Evolutionary conservation across 345 rosid species (phyloP).

Genomic region (Euclidium syriacum): DNA sequence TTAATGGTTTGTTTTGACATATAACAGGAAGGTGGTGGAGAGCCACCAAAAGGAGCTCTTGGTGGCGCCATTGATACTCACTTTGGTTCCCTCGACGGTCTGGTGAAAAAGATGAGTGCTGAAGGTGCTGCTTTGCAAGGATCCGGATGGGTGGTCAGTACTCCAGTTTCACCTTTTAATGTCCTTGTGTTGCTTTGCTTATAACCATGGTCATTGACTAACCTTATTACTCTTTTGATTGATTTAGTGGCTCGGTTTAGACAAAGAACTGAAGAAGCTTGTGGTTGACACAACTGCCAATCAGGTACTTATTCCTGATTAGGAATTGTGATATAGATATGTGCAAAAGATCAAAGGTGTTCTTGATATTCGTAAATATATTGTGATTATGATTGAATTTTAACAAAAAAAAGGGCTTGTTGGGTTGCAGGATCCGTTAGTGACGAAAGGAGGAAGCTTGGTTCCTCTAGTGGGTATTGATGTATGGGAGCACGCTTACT

Average conservation of each 20-base stretch:
- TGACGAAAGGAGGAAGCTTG: constrained; percentile 67
- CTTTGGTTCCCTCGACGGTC: constrained; percentile 78
- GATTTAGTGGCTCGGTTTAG: constrained; percentile 83
- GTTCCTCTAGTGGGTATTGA: constrained; percentile 89
- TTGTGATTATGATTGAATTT: background rate
- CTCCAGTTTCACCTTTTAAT: background rate
- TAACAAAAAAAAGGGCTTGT: background rate
- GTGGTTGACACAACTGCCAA: constrained; percentile 86
- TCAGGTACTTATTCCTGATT: constrained; percentile 51
- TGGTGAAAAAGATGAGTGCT: constrained; percentile 72
- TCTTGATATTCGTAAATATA: background rate
- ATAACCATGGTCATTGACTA: background rate
- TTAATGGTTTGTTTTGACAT: background rate
- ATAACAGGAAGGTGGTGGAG: constrained; percentile 91
- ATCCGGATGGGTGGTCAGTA: constrained; percentile 97
- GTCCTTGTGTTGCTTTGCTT: background rate
- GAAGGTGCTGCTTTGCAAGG: constrained; percentile 98
- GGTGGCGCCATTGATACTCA: constrained; percentile 71
- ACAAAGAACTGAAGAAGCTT: constrained; percentile 78
- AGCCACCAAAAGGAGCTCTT: constrained; percentile 69
- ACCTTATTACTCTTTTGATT: background rate
- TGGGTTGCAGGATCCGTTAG: constrained; percentile 68
- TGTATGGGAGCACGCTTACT: constrained; percentile 99
- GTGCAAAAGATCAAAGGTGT: background rate
- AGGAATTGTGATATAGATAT: background rate